phyloP scores from a whole-genome alignment of 805 yeast species.

The Ogataea trehaloabstinens region DNA sequence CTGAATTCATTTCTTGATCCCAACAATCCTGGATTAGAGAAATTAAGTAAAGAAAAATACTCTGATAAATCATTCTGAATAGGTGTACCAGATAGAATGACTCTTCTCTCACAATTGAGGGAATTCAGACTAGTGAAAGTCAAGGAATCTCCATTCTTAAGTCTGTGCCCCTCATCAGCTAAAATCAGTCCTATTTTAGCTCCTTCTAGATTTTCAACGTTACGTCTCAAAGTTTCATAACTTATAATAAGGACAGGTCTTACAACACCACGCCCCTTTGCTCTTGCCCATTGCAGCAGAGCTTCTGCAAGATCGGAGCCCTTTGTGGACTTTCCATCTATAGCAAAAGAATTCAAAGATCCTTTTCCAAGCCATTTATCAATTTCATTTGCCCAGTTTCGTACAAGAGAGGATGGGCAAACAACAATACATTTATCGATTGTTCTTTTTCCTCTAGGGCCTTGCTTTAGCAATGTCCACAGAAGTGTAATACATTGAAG shows the following conservation, averaged over 20 bases:
- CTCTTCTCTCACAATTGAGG: constrained; percentile 83
- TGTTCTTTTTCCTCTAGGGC: constrained; percentile 80
- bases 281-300: constrained; percentile 80
- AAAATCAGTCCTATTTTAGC: constrained; percentile 83
- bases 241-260: constrained; percentile 92
- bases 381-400: constrained; percentile 97
- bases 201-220: constrained; percentile 68
- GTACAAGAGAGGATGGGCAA: constrained; percentile 90
- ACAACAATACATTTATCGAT: constrained; percentile 90
- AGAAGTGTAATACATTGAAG: constrained; percentile 82
- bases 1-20: constrained; percentile 85
- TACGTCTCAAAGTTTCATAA: constrained; percentile 88
- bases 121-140: constrained; percentile 86
- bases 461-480: constrained; percentile 90
- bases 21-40: constrained; percentile 91
- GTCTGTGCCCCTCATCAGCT: constrained; percentile 83
- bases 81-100: constrained; percentile 93
- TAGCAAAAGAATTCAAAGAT: constrained; percentile 81
- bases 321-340: constrained; percentile 85
- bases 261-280: constrained; percentile 83
- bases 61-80: constrained; percentile 94
- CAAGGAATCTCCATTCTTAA: constrained; percentile 85
- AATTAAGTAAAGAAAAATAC: constrained; percentile 83
- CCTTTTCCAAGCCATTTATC: constrained; percentile 95
- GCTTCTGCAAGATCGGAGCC: constrained; percentile 65